Evolutionary conservation across 2,329 filamentous ascomycete genomes (phyloP).

Genomic region (Colletotrichum tropicicola): DNA sequence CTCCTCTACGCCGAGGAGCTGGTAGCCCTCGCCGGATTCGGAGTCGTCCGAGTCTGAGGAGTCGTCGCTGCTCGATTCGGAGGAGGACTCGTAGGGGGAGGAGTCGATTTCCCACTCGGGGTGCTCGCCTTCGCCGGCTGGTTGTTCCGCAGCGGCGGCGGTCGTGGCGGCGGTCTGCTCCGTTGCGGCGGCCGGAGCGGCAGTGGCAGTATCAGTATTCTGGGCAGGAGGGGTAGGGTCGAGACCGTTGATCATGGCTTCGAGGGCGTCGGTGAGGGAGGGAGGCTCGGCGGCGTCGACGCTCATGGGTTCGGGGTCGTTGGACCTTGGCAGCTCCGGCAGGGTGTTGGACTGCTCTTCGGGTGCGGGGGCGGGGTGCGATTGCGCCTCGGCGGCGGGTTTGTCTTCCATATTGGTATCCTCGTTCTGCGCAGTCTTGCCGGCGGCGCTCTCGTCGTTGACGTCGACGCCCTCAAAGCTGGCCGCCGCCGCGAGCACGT

Average conservation of each 20-base stretch:
- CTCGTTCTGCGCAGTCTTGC: background rate
- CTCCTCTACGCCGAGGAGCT: constrained; percentile 82
- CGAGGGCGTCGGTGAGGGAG: constrained; percentile 51
- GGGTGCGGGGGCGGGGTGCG: too few species aligned
- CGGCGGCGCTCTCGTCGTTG: background rate
- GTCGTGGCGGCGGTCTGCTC: background rate
- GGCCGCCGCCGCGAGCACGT: constrained; percentile 40
- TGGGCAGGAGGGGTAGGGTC: constrained; percentile 25
- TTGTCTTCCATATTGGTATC: constrained; percentile 16
- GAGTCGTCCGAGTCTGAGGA: constrained; percentile 64
- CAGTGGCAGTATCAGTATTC: background rate
- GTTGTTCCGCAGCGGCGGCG: background rate
- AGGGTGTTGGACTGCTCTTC: too few species aligned
- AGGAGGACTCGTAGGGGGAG: constrained; percentile 77
- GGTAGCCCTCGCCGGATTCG: constrained; percentile 69
- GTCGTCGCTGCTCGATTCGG: constrained; percentile 66
- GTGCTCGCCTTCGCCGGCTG: constrained; percentile 51
- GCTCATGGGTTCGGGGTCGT: constrained; percentile 43
- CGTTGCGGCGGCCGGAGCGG: constrained; percentile 2
- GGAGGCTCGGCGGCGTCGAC: constrained; percentile 46
- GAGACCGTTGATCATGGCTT: constrained; percentile 53
- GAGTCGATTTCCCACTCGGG: constrained; percentile 89
- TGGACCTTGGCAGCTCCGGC: background rate
- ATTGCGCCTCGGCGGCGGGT: background rate
- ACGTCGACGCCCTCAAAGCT: constrained; percentile 30